Evolutionary conservation across 306 rosid species (phyloP), one percentile per base, ranked within the genome.

Genomic region (Prunus salicina): DNA sequence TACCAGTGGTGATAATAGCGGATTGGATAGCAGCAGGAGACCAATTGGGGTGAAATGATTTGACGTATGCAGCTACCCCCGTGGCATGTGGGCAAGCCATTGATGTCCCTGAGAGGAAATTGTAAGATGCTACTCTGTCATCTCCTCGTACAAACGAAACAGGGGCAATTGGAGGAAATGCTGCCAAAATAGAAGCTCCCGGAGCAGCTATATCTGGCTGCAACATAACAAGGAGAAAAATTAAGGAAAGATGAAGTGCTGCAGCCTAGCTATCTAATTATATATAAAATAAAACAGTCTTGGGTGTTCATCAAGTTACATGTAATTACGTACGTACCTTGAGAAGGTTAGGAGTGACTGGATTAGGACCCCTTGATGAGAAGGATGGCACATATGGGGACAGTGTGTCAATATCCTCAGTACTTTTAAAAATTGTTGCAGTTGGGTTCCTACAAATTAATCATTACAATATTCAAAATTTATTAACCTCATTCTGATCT

Each of bases 61-160:
- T 92, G 7, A 92, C 84, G 72, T 94, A 94, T 30, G 97, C 93
- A 4, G 96, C 95, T 22, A 84, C 89, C 18, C 94, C 98, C 11
- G 93, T 85, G 28, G 83, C 93, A 70, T 94, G 98, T 16, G 98
- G 97, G 71, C 97, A 92, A 4, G 98, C 75, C 97, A 94, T 94
- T 70, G 98, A 92, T 80, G 97, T 94, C 22, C 97, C 96, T 5
- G 97, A 90, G 93, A 92, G 74, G 41, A 92, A 0, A 55, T 11
- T 55, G 5, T 55, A n/a, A 9, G 25, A 11, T 51, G 56, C 27
- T 7, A 3, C 61, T n/a, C 86, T 85, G 0, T 77, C 9, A 11
- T 55, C 24, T 55, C 22, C 27, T 19, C 0, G 19, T 1, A 0
- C 0, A 3, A 8, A 5, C 8, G 61, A 19, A 9, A n/a, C 0